phyloP scores from a whole-genome alignment of 768 basidiomycete genomes.

The Cystobasidium onofrii region DNA sequence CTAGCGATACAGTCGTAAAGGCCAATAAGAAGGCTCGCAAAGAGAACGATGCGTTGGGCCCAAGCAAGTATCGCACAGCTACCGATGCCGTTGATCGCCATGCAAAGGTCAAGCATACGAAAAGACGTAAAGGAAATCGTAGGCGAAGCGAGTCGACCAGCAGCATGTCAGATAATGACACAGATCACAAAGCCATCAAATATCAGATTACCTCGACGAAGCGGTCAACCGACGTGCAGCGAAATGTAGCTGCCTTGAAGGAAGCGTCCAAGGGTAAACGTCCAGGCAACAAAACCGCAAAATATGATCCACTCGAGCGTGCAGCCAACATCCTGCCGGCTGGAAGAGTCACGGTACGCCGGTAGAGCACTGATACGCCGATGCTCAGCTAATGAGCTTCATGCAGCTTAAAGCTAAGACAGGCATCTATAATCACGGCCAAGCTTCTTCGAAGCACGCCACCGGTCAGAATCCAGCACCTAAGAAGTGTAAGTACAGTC shows the following conservation, averaged over 20 bases:
- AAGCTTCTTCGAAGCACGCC: background rate
- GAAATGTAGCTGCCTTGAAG: background rate
- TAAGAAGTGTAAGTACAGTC: background rate
- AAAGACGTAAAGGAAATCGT: background rate
- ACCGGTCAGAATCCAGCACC: background rate
- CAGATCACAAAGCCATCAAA: background rate
- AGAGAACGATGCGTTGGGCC: background rate
- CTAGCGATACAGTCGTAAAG: background rate
- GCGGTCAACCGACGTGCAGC: background rate
- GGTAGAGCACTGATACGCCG: no score
- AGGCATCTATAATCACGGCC: slow-evolving; percentile 24
- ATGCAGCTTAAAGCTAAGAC: slow-evolving; percentile 22
- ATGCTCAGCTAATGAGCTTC: background rate
- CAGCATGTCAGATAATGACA: background rate
- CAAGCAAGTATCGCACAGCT: background rate
- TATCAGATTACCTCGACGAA: background rate
- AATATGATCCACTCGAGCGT: background rate
- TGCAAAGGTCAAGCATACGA: background rate
- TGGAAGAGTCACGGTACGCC: background rate
- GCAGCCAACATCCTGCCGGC: slow-evolving; percentile 6
- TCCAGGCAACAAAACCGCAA: background rate
- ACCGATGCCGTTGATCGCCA: background rate
- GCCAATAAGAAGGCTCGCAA: background rate
- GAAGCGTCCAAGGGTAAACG: background rate
- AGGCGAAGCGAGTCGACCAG: background rate